Conservation (phyloP, 805 yeast species). For the Candida anglica region DNA sequence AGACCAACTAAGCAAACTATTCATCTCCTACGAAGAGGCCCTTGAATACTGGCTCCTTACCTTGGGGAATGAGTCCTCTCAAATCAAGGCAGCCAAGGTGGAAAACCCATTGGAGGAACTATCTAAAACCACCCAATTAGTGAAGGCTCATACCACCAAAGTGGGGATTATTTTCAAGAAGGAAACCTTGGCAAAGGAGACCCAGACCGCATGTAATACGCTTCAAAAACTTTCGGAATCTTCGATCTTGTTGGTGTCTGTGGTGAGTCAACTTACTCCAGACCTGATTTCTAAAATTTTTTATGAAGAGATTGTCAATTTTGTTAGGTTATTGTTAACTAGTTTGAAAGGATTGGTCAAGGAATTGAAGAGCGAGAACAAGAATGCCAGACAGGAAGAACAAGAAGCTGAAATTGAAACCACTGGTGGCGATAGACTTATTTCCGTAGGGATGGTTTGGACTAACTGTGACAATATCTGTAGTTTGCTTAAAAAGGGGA, state of each 20-base stretch:
- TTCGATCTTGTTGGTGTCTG: constrained; percentile 41
- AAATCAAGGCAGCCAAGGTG: constrained; percentile 28
- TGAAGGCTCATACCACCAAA: constrained; percentile 76
- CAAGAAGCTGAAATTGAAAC: constrained; percentile 4
- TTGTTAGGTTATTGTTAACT: constrained; percentile 15
- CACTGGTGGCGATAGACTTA: constrained; percentile 37
- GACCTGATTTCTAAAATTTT: constrained; percentile 32
- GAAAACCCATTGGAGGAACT: constrained; percentile 53
- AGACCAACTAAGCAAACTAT: no score
- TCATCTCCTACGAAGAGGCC: constrained; percentile 27
- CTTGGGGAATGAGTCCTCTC: constrained; percentile 8
- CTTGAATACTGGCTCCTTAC: constrained; percentile 23
- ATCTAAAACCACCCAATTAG: constrained; percentile 51
- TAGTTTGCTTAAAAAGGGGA: constrained; percentile 43
- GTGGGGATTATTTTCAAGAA: constrained; percentile 68
- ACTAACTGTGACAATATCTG: constrained; percentile 52
- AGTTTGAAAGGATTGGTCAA: constrained; percentile 16
- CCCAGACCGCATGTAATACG: constrained; percentile 47
- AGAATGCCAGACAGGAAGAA: no score
- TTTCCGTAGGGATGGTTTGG: constrained; percentile 70
- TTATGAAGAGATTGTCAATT: constrained; percentile 27
- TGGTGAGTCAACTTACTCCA: constrained; percentile 30
- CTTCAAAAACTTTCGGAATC: constrained; percentile 43
- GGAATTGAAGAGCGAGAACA: constrained; percentile 19
- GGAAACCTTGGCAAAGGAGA: constrained; percentile 36